phyloP scores from a whole-genome alignment of 352 stramenopile genomes.

The Phytophthora cactorum region DNA sequence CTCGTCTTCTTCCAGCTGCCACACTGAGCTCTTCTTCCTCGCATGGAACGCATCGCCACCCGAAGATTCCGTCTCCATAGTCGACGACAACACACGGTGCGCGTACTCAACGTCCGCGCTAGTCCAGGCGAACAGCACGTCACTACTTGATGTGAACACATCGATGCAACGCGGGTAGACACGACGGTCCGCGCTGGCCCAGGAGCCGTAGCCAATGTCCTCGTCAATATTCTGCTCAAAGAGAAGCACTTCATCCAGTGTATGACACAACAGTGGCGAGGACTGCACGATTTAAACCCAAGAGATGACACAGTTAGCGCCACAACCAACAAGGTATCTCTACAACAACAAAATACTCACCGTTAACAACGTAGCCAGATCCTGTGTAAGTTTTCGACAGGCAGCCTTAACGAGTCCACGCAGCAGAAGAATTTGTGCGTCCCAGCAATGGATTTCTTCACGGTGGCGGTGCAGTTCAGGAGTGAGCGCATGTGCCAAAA shows the following conservation, averaged over 20 bases:
- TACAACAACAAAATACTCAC: slow-evolving; percentile 26
- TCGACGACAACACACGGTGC: slow-evolving; percentile 42
- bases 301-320: too few relatives aligned
- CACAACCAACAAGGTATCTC: background rate
- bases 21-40: slow-evolving; percentile 24
- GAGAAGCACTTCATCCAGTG: slow-evolving; percentile 74
- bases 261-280: slow-evolving; percentile 68
- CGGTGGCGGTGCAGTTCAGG: slow-evolving; percentile 59
- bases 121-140: slow-evolving; percentile 74
- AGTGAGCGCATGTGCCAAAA: slow-evolving; percentile 49
- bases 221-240: slow-evolving; percentile 76
- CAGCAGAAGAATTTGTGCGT: slow-evolving; percentile 69
- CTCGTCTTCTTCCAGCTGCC: slow-evolving; percentile 26
- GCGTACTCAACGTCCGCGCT: slow-evolving; percentile 65
- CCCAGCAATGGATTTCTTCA: slow-evolving; percentile 52
- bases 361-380: slow-evolving; percentile 50
- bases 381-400: slow-evolving; percentile 55
- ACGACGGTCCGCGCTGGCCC: slow-evolving; percentile 39
- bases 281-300: slow-evolving; percentile 25
- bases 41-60: background rate
- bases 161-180: slow-evolving; percentile 67
- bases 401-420: slow-evolving; percentile 49
- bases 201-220: slow-evolving; percentile 68
- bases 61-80: slow-evolving; percentile 13
- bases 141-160: slow-evolving; percentile 56